Evolutionary conservation across 208 protist species (phyloP), one percentile per base, ranked within the genome.

Genomic region (Acanthamoeba triangularis): DNA sequence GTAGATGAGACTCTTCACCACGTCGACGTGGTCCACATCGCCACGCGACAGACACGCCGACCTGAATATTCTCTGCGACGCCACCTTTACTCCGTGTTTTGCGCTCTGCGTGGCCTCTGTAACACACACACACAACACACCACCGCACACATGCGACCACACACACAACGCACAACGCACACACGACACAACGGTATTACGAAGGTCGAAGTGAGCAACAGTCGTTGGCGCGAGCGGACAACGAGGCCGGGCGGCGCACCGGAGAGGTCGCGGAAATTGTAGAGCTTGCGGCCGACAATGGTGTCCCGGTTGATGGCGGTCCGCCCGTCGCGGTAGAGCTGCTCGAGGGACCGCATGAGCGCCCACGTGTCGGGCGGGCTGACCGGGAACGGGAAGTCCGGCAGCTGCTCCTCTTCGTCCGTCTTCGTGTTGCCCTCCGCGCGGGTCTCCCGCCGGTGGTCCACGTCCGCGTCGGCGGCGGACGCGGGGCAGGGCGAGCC

Each of bases 251-350:
- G 5, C 8, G 80, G 23, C 11, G 87, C 30, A 44, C 47, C 87
- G 18, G 61, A 78, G 41, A 93, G 61, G 47, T 74, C 52, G 35
- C 87, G 54, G 47, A 93, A 93, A 13, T 93, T 93, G n/a, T 41
- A 93, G 33, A 93, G 47, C 8, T 30, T 74, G 52, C n/a, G 28
- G 25, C 80, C 80, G 30, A 90, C 80, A 18, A 90, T 90, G 47
- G 47, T 25, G 37, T 90, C 80, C 5, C n/a, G 30, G 28, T 49
- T 20, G 52, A 90, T 63, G 47, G 23, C 14, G 54, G 37, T 63
- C 23, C 80, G 47, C 10, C 80, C 80, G 25, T 61, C 7, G n/a
- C 30, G 23, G 35, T 20, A 25, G 28, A 61, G 30, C 35, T 74
- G 18, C 87, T 33, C 10, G 54, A 76, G 8, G 56, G 69, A 47